phyloP scores from a whole-genome alignment of 805 yeast genomes.

The Scheffersomyces ergatensis region DNA sequence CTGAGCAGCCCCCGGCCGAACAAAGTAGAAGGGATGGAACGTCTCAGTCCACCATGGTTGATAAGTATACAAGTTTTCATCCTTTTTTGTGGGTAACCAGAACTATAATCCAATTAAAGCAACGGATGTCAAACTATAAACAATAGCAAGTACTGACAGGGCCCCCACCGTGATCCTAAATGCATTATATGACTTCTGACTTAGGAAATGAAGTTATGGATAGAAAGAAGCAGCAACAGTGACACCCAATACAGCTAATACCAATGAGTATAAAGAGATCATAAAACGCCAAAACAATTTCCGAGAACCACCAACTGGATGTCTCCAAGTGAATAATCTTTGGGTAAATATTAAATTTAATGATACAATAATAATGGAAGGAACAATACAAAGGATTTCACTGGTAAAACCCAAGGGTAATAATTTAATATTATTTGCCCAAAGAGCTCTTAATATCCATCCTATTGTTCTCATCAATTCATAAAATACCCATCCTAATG shows the following conservation, averaged over 20 bases:
- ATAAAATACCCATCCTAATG: slow-evolving; percentile 51
- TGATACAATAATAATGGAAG: slow-evolving; percentile 54
- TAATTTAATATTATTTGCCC: slow-evolving; percentile 50
- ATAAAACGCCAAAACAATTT: slow-evolving; percentile 48
- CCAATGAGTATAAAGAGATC: slow-evolving; percentile 50
- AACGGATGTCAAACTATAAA: slow-evolving; percentile 54
- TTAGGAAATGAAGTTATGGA: slow-evolving; percentile 59
- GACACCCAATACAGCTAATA: slow-evolving; percentile 54
- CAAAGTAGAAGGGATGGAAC: slow-evolving; percentile 58
- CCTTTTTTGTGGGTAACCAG: slow-evolving; percentile 52
- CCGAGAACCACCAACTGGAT: slow-evolving; percentile 64
- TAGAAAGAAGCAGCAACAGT: slow-evolving; percentile 61
- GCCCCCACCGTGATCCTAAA: slow-evolving; percentile 27
- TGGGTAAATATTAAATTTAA: slow-evolving; percentile 65
- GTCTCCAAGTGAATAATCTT: slow-evolving; percentile 73
- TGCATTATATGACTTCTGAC: slow-evolving; percentile 20
- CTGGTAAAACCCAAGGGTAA: slow-evolving; percentile 54
- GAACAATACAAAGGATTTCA: slow-evolving; percentile 53
- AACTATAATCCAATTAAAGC: slow-evolving; percentile 47
- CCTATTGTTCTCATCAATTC: slow-evolving; percentile 55
- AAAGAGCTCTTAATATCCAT: slow-evolving; percentile 52
- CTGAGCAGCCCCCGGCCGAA: slow-evolving; percentile 50
- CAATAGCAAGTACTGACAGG: slow-evolving; percentile 26
- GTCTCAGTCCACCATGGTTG: slow-evolving; percentile 81
- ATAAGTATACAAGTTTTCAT: slow-evolving; percentile 52